Base-by-base conservation (phyloP, 495 filamentous ascomycete species). In the Penicillium desertorum region DNA sequence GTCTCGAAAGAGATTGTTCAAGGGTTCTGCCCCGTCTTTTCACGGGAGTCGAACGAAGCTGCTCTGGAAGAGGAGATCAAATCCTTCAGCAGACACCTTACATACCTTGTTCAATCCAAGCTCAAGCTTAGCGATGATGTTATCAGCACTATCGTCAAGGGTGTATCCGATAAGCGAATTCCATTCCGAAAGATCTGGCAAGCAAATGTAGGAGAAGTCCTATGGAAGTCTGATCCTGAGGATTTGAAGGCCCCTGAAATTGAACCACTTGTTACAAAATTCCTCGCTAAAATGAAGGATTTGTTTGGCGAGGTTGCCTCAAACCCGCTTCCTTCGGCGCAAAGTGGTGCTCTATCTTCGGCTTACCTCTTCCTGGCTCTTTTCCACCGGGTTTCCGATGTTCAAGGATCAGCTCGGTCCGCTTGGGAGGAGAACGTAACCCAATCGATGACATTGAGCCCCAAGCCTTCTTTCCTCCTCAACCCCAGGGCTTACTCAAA, bases 21-120 rank as follows among this genome's bases (percentile, higher is more conserved):
- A 36, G 83, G 80, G 8, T 76, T 98, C 27, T 79, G 86, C 16
- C 71, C 83, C 16, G 67, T 88, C 9, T 81, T 85, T 22, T 71
- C 77, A 3, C 94, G 96, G 54, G 94, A 98, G 71, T 84, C 89
- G 7, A 98, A 93, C 63, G 95, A 98, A 68, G 73, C 77, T 44
- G 91, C 91, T 34, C 72, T 94, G 7, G 80, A 78, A 47, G 85
- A 90, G n/a, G 89, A 96, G 65, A 80, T 88, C 11, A 75, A 80
- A 20, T 83, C 89, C 0, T 76, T 96, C 25, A 75, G 82, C 47
- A 78, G 78, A 45, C 86, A 89, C 61, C 70, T 89, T 29, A 62
- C 67, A 9, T 79, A 75, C 68, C 77, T 86, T 25, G 65, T 96
- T 12, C 61, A 75, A n/a, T 78, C 84, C 10, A 79, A 76, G 22